Evolutionary conservation across 208 protist species (phyloP), one percentile per base, ranked within the genome.

Genomic region (Angomonas desouzai): DNA sequence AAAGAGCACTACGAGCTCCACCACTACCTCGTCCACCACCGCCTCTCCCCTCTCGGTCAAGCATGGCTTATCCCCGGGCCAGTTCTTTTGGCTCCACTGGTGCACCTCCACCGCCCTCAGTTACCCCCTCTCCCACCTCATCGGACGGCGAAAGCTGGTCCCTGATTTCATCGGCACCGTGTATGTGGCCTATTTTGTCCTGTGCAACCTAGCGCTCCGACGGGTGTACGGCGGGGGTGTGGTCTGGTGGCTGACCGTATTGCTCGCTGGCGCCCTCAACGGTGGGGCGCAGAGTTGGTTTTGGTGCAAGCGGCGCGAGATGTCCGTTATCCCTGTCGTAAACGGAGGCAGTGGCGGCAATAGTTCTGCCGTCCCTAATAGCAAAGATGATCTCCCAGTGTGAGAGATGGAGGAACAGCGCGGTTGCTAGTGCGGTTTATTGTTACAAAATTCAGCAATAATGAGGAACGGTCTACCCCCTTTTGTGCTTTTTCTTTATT

Each of bases 101-200:
- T n/a, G 83, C 2, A 63, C 81, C 2, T 74, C 76, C 1, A 1
- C 81, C 1, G 11, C 64, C 11, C 62, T 82, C 22, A 64, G 82
- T 20, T 79, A 76, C 45, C 83, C 83, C 7, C 81, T 95, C 0
- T 70, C 86, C 7, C 16, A 70, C 18, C 70, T 82, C 0, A 75
- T 95, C 30, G 79, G 86, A 55, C 89, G 89, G 9, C 86, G 86
- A 36, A 92, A 92, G 63, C 77, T 92, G 40, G 84, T 89, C 4
- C 58, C 83, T 0, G 89, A 95, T 64, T 95, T 95, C 64, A 71
- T 83, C 18, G 55, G 68, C 23, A 93, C 89, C 67, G 70, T 92
- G 18, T 95, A 93, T 60, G 59, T 51, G 3, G 66, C 78, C 0
- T 95, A 95, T 59, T 78, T 80, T 56, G 9, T 91, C 0, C 27